These are phyloP conservation scores for Penicillium sp. DNA, from an alignment of 2,329 filamentous ascomycete species.

Conservation along the genomic window DNA sequence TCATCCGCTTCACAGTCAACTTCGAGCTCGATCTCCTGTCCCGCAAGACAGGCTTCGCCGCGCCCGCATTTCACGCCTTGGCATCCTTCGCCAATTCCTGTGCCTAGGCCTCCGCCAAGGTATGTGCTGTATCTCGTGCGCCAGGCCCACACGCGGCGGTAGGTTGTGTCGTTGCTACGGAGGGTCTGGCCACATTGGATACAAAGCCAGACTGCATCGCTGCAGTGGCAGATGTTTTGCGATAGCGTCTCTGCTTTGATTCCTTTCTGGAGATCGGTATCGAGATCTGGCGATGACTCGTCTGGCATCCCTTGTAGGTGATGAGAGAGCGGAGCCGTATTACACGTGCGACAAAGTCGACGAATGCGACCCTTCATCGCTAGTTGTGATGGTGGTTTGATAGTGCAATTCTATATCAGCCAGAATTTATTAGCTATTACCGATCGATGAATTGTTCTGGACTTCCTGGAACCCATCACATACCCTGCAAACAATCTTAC, in stretches of 20 bases:
- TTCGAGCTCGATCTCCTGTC: conserved; percentile 76
- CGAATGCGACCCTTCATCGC: conserved; percentile 74
- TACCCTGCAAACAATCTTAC: conserved; percentile 77
- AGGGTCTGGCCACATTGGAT: conserved; percentile 76
- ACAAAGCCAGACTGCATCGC: conserved; percentile 73
- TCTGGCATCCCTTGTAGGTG: conserved; percentile 25
- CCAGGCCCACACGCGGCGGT: conserved; percentile 79
- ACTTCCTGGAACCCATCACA: conserved; percentile 28
- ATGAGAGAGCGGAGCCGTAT: conserved; percentile 63
- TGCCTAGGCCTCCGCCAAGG: conserved; percentile 75
- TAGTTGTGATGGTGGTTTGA: conserved; percentile 71
- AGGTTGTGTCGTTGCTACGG: conserved; percentile 55
- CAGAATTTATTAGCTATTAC: conserved; percentile 4
- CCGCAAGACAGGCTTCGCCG: conserved; percentile 72
- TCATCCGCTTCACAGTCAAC: conserved; percentile 83
- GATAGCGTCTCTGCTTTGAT: conserved; percentile 46
- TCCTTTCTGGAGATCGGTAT: background rate
- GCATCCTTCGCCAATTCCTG: conserved; percentile 83
- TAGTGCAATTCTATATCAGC: conserved; percentile 73
- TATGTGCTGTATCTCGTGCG: conserved; percentile 76
- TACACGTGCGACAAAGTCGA: conserved; percentile 74
- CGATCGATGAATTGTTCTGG: background rate
- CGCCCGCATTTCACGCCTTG: conserved; percentile 86
- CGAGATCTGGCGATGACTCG: conserved; percentile 32
- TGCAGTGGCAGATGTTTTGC: conserved; percentile 59